Evolutionary conservation across 2,329 filamentous ascomycete genomes (phyloP).

Genomic region (Neodidymelliopsis sp.): DNA sequence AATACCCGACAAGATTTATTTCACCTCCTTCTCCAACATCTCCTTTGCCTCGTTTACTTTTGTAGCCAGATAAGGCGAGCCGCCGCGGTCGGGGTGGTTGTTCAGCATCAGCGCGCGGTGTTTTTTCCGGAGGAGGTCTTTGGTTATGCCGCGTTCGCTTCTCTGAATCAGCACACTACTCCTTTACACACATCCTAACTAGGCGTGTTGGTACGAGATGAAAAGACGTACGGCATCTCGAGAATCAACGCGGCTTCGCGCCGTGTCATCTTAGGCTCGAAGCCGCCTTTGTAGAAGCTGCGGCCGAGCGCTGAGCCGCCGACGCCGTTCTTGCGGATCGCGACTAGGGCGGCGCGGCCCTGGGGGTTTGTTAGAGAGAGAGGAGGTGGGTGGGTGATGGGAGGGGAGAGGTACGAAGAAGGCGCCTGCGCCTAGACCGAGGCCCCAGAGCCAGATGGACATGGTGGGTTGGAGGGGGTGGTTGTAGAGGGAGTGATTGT

Average conservation of each 20-base stretch:
- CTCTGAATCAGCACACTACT: background rate
- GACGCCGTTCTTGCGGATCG: slow-evolving; percentile 78
- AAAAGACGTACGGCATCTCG: slow-evolving; percentile 77
- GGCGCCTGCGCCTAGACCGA: slow-evolving; percentile 69
- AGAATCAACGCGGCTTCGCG: slow-evolving; percentile 91
- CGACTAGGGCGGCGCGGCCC: slow-evolving; percentile 92
- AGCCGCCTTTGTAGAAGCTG: slow-evolving; percentile 98
- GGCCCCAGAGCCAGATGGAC: slow-evolving; percentile 66
- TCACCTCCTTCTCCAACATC: slow-evolving; percentile 77
- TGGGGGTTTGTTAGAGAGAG: slow-evolving; percentile 49
- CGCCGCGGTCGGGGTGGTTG: slow-evolving; percentile 97
- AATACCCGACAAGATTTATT: slow-evolving; percentile 19
- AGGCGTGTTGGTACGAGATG: background rate
- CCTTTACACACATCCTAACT: no score
- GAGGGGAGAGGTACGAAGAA: slow-evolving; percentile 62
- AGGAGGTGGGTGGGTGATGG: background rate
- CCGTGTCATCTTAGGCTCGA: slow-evolving; percentile 92
- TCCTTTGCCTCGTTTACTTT: slow-evolving; percentile 99
- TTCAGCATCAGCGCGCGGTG: slow-evolving; percentile 95
- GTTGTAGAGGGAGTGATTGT: slow-evolving; percentile 5
- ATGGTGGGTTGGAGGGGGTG: slow-evolving; percentile 50
- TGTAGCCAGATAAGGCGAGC: slow-evolving; percentile 93
- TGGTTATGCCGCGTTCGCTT: slow-evolving; percentile 86
- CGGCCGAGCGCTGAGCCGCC: slow-evolving; percentile 80
- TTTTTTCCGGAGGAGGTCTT: slow-evolving; percentile 94